Percentiles rank a stretch among this genome's conserved stretches.
Evolutionary conservation across 2,329 filamentous ascomycete genomes (phyloP).

Genomic region (Colletotrichum agaves): DNA sequence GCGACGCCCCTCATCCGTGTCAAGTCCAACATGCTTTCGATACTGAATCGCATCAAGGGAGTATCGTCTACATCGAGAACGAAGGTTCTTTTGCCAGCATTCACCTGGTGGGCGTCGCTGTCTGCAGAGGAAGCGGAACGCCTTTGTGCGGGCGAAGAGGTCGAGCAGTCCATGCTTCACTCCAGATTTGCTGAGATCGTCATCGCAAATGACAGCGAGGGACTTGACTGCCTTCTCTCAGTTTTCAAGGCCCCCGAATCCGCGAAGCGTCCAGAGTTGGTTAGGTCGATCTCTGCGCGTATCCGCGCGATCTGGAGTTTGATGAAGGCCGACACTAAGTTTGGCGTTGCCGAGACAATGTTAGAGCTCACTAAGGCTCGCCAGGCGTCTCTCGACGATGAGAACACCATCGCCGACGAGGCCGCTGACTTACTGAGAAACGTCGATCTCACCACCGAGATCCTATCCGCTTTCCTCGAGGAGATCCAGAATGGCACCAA

Average conservation of each 20-base stretch:
- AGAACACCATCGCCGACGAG: conserved; percentile 61
- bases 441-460: conserved; percentile 77
- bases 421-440: conserved; percentile 78
- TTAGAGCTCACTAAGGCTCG: conserved; percentile 70
- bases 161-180: conserved; percentile 55
- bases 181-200: conserved; percentile 61
- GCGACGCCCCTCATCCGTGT: conserved; percentile 74
- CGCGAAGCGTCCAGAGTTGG: conserved; percentile 61
- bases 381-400: conserved; percentile 47
- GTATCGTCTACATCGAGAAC: conserved; percentile 77
- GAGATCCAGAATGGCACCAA: conserved; percentile 79
- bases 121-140: conserved; percentile 60
- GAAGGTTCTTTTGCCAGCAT: conserved; percentile 78
- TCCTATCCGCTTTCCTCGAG: conserved; percentile 78
- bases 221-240: conserved; percentile 63
- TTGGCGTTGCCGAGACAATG: conserved; percentile 69
- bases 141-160: conserved; percentile 52
- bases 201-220: conserved; percentile 62
- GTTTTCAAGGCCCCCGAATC: conserved; percentile 55
- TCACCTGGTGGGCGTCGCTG: conserved; percentile 75
- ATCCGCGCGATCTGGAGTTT: conserved; percentile 78
- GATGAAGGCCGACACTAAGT: conserved; percentile 72
- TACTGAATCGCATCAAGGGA: conserved; percentile 78
- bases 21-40: conserved; percentile 77
- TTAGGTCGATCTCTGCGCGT: conserved; percentile 73